Evolutionary conservation across 2,329 filamentous ascomycete species (phyloP), one percentile per base, ranked within the genome.

Genomic region (Dothistroma septosporum): DNA sequence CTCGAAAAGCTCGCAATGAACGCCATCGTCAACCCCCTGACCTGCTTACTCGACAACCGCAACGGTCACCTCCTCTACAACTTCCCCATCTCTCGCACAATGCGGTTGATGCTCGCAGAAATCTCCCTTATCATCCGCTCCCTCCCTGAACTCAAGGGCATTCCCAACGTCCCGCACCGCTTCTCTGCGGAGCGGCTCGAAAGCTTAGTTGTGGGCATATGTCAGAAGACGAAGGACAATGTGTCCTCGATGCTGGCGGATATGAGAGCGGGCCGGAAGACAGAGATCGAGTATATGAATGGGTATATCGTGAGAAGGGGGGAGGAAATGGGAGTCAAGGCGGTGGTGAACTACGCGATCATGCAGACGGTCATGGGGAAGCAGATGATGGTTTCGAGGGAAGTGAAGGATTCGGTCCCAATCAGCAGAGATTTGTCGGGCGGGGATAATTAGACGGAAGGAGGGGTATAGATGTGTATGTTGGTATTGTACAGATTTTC

Each of bases 201-300:
- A 59, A 80, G 82, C 32, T 74, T 87, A n/a, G 78, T 85, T 9
- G 76, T 81, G 4, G 80, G 78, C 57, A 77, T 89, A 3, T 80
- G 83, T 22, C 70, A 77, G 32, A 79, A 76, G 54, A 87, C 84
- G 12, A 78, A 79, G 12, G 76, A 82, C 58, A 85, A 86, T 55
- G 77, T 81, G 6, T 90, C 85, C 68, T 82, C 80, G 21, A 91
- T 96, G 85, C 77, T 90, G 6, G 81, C 83, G 57, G 85, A 88
- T 68, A 78, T 92, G 12, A 77, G 84, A 11, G 73, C 76, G 0
- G 88, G 89, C 1, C 60, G 71, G 62, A 76, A 80, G 60, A 91
- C 90, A 0, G 91, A 96, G 69, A 84, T 97, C 46, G 85, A 92
- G 50, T 96, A 88, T 70, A 83, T 93, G 67, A 97, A 95, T 73